These are phyloP conservation scores for Skeletonema costatum DNA, from an alignment of 108 stramenopile genomes.

Conservation along the genomic window DNA sequence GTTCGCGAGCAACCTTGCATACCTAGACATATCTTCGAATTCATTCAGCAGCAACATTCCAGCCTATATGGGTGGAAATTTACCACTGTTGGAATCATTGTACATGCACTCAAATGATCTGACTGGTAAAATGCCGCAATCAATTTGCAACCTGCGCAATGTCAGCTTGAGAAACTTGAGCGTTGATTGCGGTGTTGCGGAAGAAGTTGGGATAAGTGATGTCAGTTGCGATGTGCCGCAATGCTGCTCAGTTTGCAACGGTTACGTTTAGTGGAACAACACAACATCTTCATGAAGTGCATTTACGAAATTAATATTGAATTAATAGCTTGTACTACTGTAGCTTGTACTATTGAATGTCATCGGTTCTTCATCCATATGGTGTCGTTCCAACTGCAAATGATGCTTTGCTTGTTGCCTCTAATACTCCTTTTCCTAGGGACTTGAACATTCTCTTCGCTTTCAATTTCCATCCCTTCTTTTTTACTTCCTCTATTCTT, in stretches of 20 bases:
- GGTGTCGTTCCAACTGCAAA: not conserved
- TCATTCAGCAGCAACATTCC: conserved; percentile 61
- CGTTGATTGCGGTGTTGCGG: conserved; percentile 14
- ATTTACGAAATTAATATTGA: not conserved
- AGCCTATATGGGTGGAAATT: conserved; percentile 21
- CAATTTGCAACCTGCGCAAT: conserved; percentile 26
- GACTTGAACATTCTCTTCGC: conserved; percentile 10
- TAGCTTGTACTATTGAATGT: not conserved
- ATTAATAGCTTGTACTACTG: not conserved
- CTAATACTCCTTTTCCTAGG: conserved; percentile 4
- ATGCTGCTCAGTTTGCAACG: conserved; percentile 29
- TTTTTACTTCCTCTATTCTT: not conserved
- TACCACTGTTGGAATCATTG: conserved; percentile 41
- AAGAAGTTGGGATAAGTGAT: not conserved
- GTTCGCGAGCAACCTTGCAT: conserved; percentile 5
- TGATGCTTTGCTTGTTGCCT: conserved; percentile 8
- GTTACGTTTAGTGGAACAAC: not conserved
- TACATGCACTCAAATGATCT: conserved; percentile 60
- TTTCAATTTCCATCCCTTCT: conserved; percentile 18
- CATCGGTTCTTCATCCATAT: not conserved
- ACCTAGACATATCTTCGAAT: conserved; percentile 46
- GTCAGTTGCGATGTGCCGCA: conserved; percentile 9
- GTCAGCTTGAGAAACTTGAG: conserved; percentile 5
- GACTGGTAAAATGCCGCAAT: conserved; percentile 52
- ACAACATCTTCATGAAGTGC: not conserved